Percentiles rank a stretch among this genome's conserved stretches.
Evolutionary conservation across 495 filamentous ascomycete genomes (phyloP).

Genomic region (Annulohypoxylon maeteangense): DNA sequence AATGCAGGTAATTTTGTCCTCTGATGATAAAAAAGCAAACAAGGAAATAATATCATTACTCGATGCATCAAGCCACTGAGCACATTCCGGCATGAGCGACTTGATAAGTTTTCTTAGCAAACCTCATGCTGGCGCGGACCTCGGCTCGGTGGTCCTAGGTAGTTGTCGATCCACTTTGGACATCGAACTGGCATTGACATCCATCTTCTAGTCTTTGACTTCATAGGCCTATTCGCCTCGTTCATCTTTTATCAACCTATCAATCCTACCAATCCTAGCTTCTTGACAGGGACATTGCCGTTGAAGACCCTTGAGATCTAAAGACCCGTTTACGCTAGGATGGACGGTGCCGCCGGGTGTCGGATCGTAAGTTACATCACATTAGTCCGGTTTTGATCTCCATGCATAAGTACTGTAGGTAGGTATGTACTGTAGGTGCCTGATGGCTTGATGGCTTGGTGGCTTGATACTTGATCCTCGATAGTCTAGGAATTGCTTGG

Average conservation of each 20-base stretch:
- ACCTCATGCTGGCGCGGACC: constrained; percentile 9
- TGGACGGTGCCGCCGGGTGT: constrained; percentile 6
- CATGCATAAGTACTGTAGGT: too few relatives aligned
- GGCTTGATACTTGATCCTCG: background rate
- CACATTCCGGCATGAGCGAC: constrained; percentile 6
- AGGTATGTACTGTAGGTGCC: too few relatives aligned
- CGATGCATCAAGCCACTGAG: background rate
- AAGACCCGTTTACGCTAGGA: constrained; percentile 7
- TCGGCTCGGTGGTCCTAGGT: constrained; percentile 24
- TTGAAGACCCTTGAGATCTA: background rate
- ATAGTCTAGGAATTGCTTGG: background rate
- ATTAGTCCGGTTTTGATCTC: background rate
- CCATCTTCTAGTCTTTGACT: constrained; percentile 10
- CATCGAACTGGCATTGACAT: background rate
- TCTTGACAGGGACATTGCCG: background rate
- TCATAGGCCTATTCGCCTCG: constrained; percentile 13
- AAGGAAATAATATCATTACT: background rate
- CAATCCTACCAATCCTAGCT: background rate
- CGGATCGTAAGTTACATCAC: constrained; percentile 21
- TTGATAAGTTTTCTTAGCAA: background rate
- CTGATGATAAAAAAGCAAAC: background rate
- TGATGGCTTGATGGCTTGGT: too few relatives aligned
- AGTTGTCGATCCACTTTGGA: constrained; percentile 25
- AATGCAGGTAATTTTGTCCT: background rate
- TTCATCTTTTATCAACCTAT: background rate